phyloP scores from a whole-genome alignment of 1,139 yeast genomes.

The Diutina neorugosa region DNA sequence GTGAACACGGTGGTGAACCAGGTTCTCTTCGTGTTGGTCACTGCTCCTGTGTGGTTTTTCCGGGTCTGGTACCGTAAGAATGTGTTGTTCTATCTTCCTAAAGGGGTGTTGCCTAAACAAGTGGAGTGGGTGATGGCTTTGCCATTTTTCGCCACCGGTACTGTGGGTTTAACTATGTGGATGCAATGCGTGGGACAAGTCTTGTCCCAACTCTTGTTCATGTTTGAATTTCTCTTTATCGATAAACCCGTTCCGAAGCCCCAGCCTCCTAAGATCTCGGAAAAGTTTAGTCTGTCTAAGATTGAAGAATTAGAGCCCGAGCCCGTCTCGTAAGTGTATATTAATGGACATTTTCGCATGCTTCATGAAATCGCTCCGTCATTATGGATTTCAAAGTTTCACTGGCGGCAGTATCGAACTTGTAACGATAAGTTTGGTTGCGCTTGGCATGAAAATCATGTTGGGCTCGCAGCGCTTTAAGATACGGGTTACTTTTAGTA shows the following conservation, averaged over 20 bases:
- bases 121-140: conserved; percentile 48
- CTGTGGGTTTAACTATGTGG: conserved; percentile 42
- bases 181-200: conserved; percentile 28
- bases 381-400: conserved; percentile 14
- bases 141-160: conserved; percentile 48
- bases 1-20: conserved; percentile 21
- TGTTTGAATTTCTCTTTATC: conserved; percentile 18
- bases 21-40: conserved; percentile 18
- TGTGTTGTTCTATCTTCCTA: conserved; percentile 52
- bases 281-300: neutral
- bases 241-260: conserved; percentile 16
- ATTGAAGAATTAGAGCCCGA: neutral
- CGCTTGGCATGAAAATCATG: conserved; percentile 10
- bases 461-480: neutral
- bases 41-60: conserved; percentile 36
- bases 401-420: conserved; percentile 9
- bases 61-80: conserved; percentile 46
- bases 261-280: conserved; percentile 1
- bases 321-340: neutral
- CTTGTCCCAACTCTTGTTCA: conserved; percentile 15
- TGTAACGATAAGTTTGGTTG: conserved; percentile 14
- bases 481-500: neutral
- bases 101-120: conserved; percentile 42
- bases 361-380: conserved; percentile 14
- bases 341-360: neutral